Evolutionary conservation across 148 eudicot species (phyloP), one percentile per base, ranked within the genome.

Genomic region (Suaeda aralocaspica): DNA sequence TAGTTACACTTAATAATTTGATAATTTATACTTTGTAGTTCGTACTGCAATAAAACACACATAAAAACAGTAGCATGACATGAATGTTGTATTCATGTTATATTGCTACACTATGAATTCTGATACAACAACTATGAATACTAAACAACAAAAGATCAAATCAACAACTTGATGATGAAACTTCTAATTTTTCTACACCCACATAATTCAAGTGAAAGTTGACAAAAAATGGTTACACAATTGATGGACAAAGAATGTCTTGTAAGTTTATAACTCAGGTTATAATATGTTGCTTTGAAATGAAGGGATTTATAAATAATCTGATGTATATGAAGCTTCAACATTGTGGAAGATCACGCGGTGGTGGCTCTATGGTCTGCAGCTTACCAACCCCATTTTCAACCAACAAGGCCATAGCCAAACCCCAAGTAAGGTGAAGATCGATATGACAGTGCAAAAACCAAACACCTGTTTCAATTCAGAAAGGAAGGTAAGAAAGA

Each of bases 391-490:
- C 73, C 39, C 96, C 98, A 56, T 93, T 79, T 67, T 88, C 98
- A 33, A 90, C 96, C 59, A 87, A 46, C 79, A 93, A 88, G 50
- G 78, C 72, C 95, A 83, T 93, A 14, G 81, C 98, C 64, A 93
- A 71, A 36, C 96, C 98, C 98, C 96, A 87, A 19, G 67, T 55
- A 16, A 90, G 72, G 81, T 93, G 98, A 58, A 84, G 59, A 72
- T 90, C 98, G 59, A 93, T 80, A 85, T 93, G 98, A 72, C 98
- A 92, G 66, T 90, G 98, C 87, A 92, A 76, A 28, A 92, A 67
- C 98, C 98, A 92, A 55, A 92, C 86, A 44, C 98, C 96, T 92
- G 88, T 45, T 12, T 42, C 41, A 36, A 8, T 36, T 36, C 41
- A 59, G 12, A 59, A 3, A 18, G 19, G 24, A 56, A 9, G 44